Evolutionary conservation across 139 green algal genomes (phyloP).

Genomic region (Closterium sp.): DNA sequence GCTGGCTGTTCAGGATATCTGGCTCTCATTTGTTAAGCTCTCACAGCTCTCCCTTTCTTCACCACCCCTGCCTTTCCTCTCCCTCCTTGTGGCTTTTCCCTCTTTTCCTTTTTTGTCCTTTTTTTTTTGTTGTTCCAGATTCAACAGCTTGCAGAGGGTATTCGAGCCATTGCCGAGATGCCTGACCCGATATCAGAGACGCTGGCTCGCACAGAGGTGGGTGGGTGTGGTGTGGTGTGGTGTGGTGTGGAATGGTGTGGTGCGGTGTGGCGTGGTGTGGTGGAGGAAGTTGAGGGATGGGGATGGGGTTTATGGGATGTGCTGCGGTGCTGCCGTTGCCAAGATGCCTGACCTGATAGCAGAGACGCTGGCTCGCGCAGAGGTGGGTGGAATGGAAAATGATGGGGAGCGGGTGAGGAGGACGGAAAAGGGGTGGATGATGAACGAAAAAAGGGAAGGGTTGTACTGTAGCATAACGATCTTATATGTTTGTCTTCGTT

Average conservation of each 20-base stretch:
- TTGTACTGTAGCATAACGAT: too few relatives aligned
- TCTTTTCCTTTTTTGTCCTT: neutral
- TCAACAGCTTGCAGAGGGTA: conserved; percentile 79
- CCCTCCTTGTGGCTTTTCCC: neutral
- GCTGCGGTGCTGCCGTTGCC: too few relatives aligned
- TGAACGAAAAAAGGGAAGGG: too few relatives aligned
- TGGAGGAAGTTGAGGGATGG: neutral
- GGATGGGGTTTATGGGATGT: neutral
- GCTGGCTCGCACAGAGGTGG: conserved; percentile 18
- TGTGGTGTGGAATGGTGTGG: too few relatives aligned
- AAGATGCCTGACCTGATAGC: too few relatives aligned
- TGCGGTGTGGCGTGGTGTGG: too few relatives aligned
- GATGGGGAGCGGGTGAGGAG: neutral
- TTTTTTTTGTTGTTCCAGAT: conserved; percentile 24
- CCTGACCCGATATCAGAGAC: conserved; percentile 53
- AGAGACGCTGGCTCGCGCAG: neutral
- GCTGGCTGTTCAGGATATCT: too few relatives aligned
- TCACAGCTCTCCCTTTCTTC: too few relatives aligned
- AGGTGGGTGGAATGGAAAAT: neutral
- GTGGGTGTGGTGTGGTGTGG: neutral
- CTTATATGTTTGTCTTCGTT: too few relatives aligned
- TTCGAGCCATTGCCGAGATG: conserved; percentile 78
- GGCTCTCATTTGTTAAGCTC: too few relatives aligned
- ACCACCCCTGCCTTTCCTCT: too few relatives aligned
- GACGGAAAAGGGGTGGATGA: too few relatives aligned